Conservation (phyloP, 73 alveolate genomes). For the Breviolum minutum region DNA sequence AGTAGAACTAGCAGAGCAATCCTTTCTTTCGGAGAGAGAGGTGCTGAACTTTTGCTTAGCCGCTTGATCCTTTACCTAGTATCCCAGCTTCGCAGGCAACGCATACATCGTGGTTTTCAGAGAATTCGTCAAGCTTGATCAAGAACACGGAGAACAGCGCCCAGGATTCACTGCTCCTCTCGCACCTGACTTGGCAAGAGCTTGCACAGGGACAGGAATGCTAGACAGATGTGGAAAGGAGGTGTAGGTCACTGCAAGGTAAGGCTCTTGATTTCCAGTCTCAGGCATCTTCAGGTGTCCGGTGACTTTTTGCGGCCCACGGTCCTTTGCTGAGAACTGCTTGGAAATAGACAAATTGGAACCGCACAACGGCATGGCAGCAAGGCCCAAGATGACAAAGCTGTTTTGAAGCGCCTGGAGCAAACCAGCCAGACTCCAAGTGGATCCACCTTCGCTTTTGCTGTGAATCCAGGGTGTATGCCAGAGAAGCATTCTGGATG, state of each 20-base stretch:
- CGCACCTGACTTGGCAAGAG: no score
- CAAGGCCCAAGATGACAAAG: background rate
- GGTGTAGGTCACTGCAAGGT: no score
- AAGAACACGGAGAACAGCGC: no score
- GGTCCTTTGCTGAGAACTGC: background rate
- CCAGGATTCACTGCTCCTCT: no score
- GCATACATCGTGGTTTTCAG: background rate
- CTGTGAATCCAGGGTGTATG: background rate
- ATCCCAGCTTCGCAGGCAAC: background rate
- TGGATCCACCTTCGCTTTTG: background rate
- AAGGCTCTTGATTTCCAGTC: background rate
- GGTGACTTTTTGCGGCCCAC: conserved; percentile 33
- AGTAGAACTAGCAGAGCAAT: background rate
- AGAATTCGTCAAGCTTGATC: background rate
- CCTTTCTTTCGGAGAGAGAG: background rate
- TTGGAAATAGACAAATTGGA: background rate
- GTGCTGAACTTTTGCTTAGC: background rate
- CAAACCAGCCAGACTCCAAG: background rate
- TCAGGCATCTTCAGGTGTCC: conserved; percentile 20
- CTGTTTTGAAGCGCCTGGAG: conserved; percentile 12
- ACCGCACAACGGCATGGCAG: no score
- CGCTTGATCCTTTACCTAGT: no score
- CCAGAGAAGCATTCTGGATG: background rate
- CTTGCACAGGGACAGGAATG: no score
- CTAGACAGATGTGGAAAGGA: no score